These are phyloP conservation scores for Paratinospora sagittata DNA, from an alignment of 164 flowering plant genomes.

Conservation along the genomic window DNA sequence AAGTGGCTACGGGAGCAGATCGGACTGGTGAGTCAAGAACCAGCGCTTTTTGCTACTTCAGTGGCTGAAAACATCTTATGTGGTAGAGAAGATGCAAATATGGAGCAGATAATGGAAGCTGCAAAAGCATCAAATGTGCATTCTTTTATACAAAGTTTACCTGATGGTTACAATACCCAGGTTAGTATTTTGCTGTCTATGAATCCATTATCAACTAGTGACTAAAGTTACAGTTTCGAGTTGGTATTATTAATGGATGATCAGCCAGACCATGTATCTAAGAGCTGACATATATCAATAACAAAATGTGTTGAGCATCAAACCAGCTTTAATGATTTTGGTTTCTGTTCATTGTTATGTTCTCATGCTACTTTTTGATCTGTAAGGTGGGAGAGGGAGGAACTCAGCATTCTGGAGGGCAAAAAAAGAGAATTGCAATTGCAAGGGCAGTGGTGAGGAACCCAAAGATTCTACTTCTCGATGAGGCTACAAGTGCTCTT, in stretches of 20 bases:
- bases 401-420: conserved; percentile 64
- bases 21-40: conserved; percentile 87
- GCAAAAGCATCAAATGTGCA: conserved; percentile 76
- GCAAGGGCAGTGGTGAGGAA: conserved; percentile 63
- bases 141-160: conserved; percentile 52
- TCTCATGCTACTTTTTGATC: not conserved
- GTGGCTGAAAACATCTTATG: conserved; percentile 57
- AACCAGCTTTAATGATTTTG: not conserved
- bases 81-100: conserved; percentile 57
- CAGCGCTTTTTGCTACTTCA: conserved; percentile 63
- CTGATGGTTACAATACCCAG: conserved; percentile 67
- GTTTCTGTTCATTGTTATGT: not conserved
- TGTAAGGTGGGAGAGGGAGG: conserved; percentile 72
- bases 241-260: not conserved
- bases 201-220: not conserved
- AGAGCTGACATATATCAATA: not conserved
- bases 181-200: conserved; percentile 26
- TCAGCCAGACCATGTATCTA: not conserved
- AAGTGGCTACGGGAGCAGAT: conserved; percentile 77
- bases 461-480: conserved; percentile 57
- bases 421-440: conserved; percentile 63
- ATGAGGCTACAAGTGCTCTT: conserved; percentile 72
- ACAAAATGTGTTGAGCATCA: not conserved
- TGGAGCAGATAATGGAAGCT: conserved; percentile 52
- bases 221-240: no score